These are phyloP conservation scores for Erodium maritimum DNA, from an alignment of 345 rosid species.

Conservation along the genomic window DNA sequence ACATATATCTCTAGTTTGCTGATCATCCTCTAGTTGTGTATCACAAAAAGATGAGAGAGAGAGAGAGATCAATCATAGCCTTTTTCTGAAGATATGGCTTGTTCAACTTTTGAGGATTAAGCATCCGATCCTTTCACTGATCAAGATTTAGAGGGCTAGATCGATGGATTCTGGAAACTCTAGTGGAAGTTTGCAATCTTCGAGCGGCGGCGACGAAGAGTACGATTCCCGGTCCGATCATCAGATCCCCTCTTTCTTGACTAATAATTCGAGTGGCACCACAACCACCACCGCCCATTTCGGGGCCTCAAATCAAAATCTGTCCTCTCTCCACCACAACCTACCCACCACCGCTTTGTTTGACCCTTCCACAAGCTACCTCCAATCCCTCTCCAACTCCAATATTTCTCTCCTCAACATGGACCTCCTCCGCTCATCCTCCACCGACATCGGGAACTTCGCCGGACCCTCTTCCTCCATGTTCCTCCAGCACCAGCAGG, in stretches of 20 bases:
- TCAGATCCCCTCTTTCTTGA: conserved; percentile 15
- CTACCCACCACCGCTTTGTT: conserved; percentile 26
- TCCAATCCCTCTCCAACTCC: conserved; percentile 18
- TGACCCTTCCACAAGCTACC: conserved; percentile 21
- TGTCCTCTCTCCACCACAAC: neutral
- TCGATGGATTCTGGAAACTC: conserved; percentile 83
- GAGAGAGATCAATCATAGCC: neutral
- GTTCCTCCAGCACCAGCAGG: conserved; percentile 12
- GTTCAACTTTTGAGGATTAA: too few species aligned
- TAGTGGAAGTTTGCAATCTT: conserved; percentile 70
- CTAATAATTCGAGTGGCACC: conserved; percentile 1
- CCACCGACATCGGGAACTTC: conserved; percentile 39
- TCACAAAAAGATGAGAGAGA: too few species aligned
- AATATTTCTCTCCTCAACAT: conserved; percentile 30
- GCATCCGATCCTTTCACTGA: too few species aligned
- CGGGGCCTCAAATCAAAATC: conserved; percentile 11
- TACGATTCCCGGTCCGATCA: conserved; percentile 59
- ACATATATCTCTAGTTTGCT: too few species aligned
- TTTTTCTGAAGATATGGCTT: neutral
- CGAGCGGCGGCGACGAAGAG: conserved; percentile 65
- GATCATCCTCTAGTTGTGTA: too few species aligned
- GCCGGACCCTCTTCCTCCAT: conserved; percentile 18
- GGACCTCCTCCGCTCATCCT: conserved; percentile 43
- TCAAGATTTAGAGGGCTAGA: neutral
- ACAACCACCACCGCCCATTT: conserved; percentile 11